Base-by-base conservation (phyloP, 192 early-diverging fungal genomes). In the Podila minutissima region DNA sequence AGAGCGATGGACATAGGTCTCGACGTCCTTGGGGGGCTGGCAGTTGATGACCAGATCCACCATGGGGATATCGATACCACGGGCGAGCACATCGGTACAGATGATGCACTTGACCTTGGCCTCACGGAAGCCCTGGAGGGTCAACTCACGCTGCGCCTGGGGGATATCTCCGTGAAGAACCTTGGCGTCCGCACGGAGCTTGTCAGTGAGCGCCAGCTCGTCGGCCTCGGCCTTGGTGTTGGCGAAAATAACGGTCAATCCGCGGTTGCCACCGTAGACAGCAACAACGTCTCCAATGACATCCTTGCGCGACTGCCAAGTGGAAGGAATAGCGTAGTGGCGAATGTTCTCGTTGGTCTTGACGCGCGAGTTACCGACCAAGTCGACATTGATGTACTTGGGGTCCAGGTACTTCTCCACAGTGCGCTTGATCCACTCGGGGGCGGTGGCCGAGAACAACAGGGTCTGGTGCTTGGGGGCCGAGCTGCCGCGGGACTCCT, bases 11-110 rank as follows among this genome's bases (percentile, higher is more conserved):
- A 99, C 95, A 75, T 98, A 99, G 28, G 93, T 91, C 74, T 99
- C 96, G 26, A 96, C 88, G 79, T 99, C 97, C 79, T 90, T 89
- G 69, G 96, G 97, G 53, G 96, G 97, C 72, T 98, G 95, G 72
- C 92, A 92, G 88, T 99, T 98, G 89, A 99, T 95, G 46, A 99
- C 97, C 41, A 99, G 86, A 88, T 98, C 97, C 48, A 98, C 95
- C 86, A 96, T 93, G 31, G 95, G 95, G 71, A 99, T 97, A 87
- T 98, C 96, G 60, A 98, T 88, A 69, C 97, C 97, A 82, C 97
- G 93, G 17, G 96, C 97, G 22, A 93, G 90, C 12, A 98, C 97
- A 84, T 98, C 97, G 19, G 97, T 98, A 78, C 95, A 93, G 57
- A 99, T 92, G 64, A 98, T 92, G 72, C 89, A 92, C 67, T 86